Percentiles rank a stretch among this genome's conserved stretches.
These are phyloP conservation scores for Fusarium sp. DNA, from an alignment of 2,329 filamentous ascomycete genomes.

Conservation along the genomic window DNA sequence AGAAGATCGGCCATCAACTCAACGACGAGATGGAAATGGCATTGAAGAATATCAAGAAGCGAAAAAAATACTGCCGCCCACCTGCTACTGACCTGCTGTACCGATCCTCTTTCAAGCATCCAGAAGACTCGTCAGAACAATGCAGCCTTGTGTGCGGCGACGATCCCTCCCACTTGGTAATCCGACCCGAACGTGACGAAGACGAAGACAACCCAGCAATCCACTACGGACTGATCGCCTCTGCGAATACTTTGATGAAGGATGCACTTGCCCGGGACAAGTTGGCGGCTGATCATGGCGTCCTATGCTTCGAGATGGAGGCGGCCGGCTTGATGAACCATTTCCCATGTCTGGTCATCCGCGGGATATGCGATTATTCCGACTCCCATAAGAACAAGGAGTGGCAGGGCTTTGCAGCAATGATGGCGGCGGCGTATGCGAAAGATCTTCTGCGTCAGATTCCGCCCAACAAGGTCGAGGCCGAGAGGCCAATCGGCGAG, in stretches of 20 bases:
- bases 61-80: no score
- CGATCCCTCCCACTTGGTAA: background rate
- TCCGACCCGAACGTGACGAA: conserved; percentile 3
- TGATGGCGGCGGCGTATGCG: conserved; percentile 43
- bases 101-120: no score
- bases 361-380: conserved; percentile 53
- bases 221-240: conserved; percentile 37
- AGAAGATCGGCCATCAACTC: no score
- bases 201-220: conserved; percentile 1
- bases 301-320: background rate
- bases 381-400: conserved; percentile 47
- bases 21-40: no score
- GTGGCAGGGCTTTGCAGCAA: conserved; percentile 53
- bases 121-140: no score
- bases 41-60: no score
- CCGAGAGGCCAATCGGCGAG: background rate
- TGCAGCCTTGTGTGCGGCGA: no score
- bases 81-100: no score
- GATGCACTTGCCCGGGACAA: conserved; percentile 26
- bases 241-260: conserved; percentile 34
- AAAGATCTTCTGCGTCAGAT: conserved; percentile 39
- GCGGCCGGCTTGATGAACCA: background rate
- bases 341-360: conserved; percentile 48
- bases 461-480: background rate
- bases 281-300: background rate